Evolutionary conservation across 176 grass and related monocot genomes (phyloP), one percentile per base, ranked within the genome.

Genomic region (Cymbopogon citratus): DNA sequence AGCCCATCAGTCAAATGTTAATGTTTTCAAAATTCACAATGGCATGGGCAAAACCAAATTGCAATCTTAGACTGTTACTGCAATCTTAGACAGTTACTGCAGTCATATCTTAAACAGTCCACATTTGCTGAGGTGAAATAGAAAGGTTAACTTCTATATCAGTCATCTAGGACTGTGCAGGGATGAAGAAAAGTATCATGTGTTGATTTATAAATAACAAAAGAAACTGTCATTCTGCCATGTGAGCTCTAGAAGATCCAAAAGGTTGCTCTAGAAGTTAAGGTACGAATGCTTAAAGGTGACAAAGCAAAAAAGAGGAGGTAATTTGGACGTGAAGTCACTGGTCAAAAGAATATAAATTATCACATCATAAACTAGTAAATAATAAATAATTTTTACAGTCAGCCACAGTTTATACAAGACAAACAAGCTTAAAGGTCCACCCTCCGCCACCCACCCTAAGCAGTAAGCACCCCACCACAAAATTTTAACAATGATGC

Each of bases 141-240:
- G 51, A 62, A 35, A 63, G 48, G 29, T 15, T 72, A 71, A 38
- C 43, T 72, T 72, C 27, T 14, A 11, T 27, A 41, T 23, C 14
- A 51, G 72, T 59, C 13, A 43, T 73, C n/a, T 86, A 15, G 49
- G 7, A 69, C 1, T 60, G 19, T 23, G 25, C 35, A 45, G 18
- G 35, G 21, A 78, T 34, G 36, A 85, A 38, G 12, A 46, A 85
- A 85, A 78, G 66, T 40, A 78, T 64, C 66, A 52, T 64, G 18
- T 1, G 21, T 35, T 75, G 16, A 39, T 35, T 78, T 25, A 24
- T 84, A 60, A 67, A 14, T 26, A 23, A 62, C 2, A 77, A 85
- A 78, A 71, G 48, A 60, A 67, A 36, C 10, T 21, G 12, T 2
- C 26, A 1, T 29, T 40, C 23, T 31, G 63, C 24, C 14, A 56